Conservation (phyloP, 2,329 filamentous ascomycete species). For the Geosmithia morbida region DNA sequence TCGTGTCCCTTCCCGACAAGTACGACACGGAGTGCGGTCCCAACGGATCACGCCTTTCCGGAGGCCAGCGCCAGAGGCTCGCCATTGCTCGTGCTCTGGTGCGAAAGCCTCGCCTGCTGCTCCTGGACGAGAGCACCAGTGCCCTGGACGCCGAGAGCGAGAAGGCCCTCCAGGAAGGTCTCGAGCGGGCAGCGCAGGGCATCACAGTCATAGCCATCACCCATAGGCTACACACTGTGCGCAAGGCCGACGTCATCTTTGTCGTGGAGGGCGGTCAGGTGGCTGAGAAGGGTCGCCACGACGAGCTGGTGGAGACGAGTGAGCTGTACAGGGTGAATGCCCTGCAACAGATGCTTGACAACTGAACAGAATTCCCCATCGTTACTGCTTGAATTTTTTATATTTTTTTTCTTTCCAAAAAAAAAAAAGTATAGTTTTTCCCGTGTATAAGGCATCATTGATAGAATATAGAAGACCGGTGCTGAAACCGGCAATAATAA, state of each 20-base stretch:
- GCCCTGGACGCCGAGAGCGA: constrained; percentile 62
- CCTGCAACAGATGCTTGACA: constrained; percentile 30
- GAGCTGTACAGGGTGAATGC: constrained; percentile 38
- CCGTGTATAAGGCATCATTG: background rate
- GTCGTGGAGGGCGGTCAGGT: constrained; percentile 38
- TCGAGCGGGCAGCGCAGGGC: constrained; percentile 40
- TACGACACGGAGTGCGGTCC: constrained; percentile 56
- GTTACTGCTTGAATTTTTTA: background rate
- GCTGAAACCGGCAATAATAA: background rate
- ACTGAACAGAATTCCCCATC: background rate
- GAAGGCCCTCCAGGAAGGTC: constrained; percentile 47
- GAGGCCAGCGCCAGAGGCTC: constrained; percentile 66
- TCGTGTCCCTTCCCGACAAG: constrained; percentile 45
- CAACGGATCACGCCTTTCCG: constrained; percentile 61
- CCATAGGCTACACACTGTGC: constrained; percentile 41
- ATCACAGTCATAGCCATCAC: constrained; percentile 46
- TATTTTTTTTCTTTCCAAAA: too few relatives aligned
- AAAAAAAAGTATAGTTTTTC: background rate
- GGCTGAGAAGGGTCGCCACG: constrained; percentile 36
- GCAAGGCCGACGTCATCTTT: constrained; percentile 42
- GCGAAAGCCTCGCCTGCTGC: constrained; percentile 54
- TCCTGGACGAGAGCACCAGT: constrained; percentile 73
- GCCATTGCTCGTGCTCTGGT: constrained; percentile 67
- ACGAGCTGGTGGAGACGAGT: constrained; percentile 36
- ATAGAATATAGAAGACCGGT: background rate